Evolutionary conservation across 352 stramenopile genomes (phyloP), one percentile per base, ranked within the genome.

Genomic region (Globisporangium canariense): DNA sequence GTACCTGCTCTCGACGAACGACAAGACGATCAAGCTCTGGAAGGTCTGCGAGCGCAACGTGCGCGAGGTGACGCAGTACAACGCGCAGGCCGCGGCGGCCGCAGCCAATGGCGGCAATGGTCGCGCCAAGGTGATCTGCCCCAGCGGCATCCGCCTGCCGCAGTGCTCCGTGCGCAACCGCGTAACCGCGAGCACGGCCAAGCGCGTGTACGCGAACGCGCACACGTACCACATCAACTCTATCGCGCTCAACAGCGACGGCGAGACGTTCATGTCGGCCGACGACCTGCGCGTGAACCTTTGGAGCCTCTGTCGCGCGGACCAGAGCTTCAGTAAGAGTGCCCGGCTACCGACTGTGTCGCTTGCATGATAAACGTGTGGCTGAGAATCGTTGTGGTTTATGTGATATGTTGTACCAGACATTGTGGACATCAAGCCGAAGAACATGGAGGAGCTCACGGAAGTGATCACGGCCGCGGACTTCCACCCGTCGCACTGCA

Each of bases 1-100:
- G 51, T 98, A 97, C 58, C 68, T 99, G 47, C 81, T 99, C 45
- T 95, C 89, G 11, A 98, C 96, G 20, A 99, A 99, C 74, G 94
- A 99, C 80, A 99, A 99, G 78, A 99, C 96, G 34, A 97, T 99
- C 68, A 99, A 99, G 75, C 76, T 99, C 28, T 99, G 96, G 96
- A 97, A 97, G 58, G 69, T 98, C 40, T 76, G 90, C 65, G 83
- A 93, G 71, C 83, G 84, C 51, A 88, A 83, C 32, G 83, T 95
- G 32, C 75, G 77, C 52, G 81, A 90, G 58, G 76, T 93, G 58
- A 90, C 83, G 45, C 82, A 88, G 65, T 93, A 82, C 74, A 89
- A 89, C 68, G 68, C 77, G 58, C 74, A 81, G 57, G 64, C 61
- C 1, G 58, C 14, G 65, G 76, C 36, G 58, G 43, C 22, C 8